phyloP scores from a whole-genome alignment of 495 filamentous ascomycete genomes.

The Talaromyces liani region DNA sequence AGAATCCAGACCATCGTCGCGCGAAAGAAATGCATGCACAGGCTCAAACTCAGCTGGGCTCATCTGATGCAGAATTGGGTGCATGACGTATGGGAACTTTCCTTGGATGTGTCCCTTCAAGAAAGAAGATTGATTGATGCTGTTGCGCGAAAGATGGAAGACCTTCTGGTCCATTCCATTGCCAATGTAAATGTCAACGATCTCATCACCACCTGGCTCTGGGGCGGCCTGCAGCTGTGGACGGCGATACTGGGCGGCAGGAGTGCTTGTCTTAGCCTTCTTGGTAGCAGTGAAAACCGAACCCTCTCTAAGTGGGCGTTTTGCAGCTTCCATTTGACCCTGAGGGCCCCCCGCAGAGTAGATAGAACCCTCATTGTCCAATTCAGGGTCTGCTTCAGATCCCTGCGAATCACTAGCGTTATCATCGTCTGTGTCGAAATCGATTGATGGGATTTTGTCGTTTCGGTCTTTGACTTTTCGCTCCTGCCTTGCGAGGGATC shows the following conservation, averaged over 20 bases:
- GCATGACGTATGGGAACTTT: background rate
- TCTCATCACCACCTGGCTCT: background rate
- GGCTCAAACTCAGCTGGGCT: background rate
- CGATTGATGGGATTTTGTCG: background rate
- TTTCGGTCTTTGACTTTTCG: background rate
- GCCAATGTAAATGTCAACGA: background rate
- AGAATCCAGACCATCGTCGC: background rate
- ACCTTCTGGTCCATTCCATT: background rate
- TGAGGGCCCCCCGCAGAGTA: background rate
- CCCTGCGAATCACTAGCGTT: background rate
- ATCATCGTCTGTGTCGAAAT: background rate
- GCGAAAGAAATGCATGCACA: background rate
- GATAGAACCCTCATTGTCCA: background rate
- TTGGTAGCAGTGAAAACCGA: background rate
- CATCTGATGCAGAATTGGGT: constrained; percentile 1
- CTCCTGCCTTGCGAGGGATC: background rate
- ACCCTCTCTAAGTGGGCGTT: background rate
- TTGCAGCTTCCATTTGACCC: background rate
- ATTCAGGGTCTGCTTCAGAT: background rate
- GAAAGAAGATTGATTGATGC: constrained; percentile 2
- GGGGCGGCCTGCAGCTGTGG: background rate
- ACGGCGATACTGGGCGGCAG: background rate
- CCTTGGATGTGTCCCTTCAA: background rate
- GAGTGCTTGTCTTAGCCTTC: background rate
- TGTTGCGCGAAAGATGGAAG: background rate